Evolutionary conservation across 352 stramenopile species (phyloP).

Genomic region (Phytophthora foliorum): DNA sequence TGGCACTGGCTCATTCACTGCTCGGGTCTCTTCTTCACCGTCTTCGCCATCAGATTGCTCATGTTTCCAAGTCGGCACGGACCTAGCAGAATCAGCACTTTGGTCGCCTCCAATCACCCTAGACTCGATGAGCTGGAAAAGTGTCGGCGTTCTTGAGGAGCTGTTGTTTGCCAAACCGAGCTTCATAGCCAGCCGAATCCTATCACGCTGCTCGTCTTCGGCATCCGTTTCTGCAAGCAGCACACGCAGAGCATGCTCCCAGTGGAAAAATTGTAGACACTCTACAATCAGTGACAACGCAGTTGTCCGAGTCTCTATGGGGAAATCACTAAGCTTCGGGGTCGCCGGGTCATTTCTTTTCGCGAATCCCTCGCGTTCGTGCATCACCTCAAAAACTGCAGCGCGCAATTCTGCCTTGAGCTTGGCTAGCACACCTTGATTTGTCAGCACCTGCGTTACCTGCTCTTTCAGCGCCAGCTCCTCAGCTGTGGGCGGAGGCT

Average conservation of each 20-base stretch:
- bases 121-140: constrained; percentile 46
- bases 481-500: constrained; percentile 48
- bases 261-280: constrained; percentile 67
- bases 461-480: constrained; percentile 75
- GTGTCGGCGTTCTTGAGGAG: constrained; percentile 20
- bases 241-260: constrained; percentile 65
- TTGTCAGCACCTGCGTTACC: constrained; percentile 62
- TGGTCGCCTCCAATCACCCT: constrained; percentile 8
- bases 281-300: constrained; percentile 67
- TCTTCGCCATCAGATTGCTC: constrained; percentile 8
- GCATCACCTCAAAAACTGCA: constrained; percentile 84
- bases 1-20: neutral
- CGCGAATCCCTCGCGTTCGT: constrained; percentile 46
- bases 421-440: constrained; percentile 74
- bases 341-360: constrained; percentile 20
- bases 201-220: constrained; percentile 20
- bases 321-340: constrained; percentile 43
- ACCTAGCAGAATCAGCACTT: neutral
- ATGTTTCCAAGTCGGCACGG: constrained; percentile 2
- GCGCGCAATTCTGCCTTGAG: constrained; percentile 84
- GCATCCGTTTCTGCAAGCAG: constrained; percentile 56
- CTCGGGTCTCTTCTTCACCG: constrained; percentile 11
- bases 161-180: constrained; percentile 19
- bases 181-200: constrained; percentile 24
- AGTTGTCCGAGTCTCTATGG: constrained; percentile 32